Evolutionary conservation across 2,329 filamentous ascomycete species (phyloP), one percentile per base, ranked within the genome.

Genomic region (Neophaeococcomyces aloes): DNA sequence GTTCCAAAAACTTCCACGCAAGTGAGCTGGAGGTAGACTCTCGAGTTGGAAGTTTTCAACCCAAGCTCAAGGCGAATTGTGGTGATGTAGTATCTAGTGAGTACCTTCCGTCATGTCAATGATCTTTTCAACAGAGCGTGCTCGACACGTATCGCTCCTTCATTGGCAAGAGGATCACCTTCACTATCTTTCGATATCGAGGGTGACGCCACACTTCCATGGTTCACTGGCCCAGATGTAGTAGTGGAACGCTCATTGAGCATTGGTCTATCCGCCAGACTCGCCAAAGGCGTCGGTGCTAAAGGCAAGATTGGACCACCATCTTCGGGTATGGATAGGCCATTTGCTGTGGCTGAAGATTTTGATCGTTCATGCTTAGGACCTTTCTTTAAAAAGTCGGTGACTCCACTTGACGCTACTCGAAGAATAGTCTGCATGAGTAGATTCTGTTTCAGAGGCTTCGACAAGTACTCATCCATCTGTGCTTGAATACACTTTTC

Each of bases 381-480:
- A 10, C 30, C 25, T 13, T 8, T 65, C 65, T 48, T 65, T 63
- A 19, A 66, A 53, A 6, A 62, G 64, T 15, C 61, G 23, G 35
- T 53, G 23, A 54, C 86, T 83, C 89, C 87, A 27, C 96, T 79
- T 3, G 91, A 95, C 10, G 87, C 89, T 61, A 89, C 96, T 63
- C 95, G 94, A 52, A 96, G 76, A 48, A 98, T 96, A 1, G 88
- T 95, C 67, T 96, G 89, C 58, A 96, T 95, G 58, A 96, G 81
- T 62, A 94, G 86, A 61, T 94, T 95, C 60, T 94, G 89, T 64
- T 95, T 93, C 48, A 96, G 71, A 19, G 89, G 89, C 62, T 98
- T 98, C 14, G 89, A 94, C 32, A 98, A 71, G 60, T 98, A 98
- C 64, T 98, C 91, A 62, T 98, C 91, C 91, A 98, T 98, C 68